Evolutionary conservation across 2,329 filamentous ascomycete species (phyloP), one percentile per base, ranked within the genome.

Genomic region (Microdochium paspali): DNA sequence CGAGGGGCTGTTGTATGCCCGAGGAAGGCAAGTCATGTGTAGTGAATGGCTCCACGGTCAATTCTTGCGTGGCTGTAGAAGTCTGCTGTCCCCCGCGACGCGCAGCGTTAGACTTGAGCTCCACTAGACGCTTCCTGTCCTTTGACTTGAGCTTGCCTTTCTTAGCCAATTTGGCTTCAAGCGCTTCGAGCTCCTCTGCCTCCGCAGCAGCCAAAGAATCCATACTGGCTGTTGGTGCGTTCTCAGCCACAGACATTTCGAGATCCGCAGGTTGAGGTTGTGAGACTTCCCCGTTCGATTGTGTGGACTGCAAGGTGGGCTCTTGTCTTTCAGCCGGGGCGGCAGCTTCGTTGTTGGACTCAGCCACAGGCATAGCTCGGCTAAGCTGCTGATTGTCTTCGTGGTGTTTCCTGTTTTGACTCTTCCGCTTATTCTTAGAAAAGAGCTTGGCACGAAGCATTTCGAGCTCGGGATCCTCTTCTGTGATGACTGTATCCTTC

Each of bases 361-460:
- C 12, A 24, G 20, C 15, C 12, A 6, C 18, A 7, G 18, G 21
- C 39, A 43, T 43, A n/a, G n/a, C n/a, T n/a, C n/a, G n/a, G n/a
- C n/a, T n/a, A n/a, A n/a, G n/a, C 15, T 43, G 39, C 39, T 43
- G 7, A 9, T 28, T 23, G 6, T 25, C 28, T 9, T 20, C 20
- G 10, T 7, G 9, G 9, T 21, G 39, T 21, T 43, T 43, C 39
- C 20, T 32, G 43, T 32, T 28, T 24, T 32, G 20, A 4, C 32
- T 43, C 44, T 48, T 46, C n/a, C 31, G 25, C 25, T 46, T 46
- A 12, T 44, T 18, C n/a, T 21, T 20, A n/a, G 48, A 46, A 15
- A 18, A 39, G 44, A 46, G 18, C n/a, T 44, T 44, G 15, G 24
- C 43, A 31, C 42, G n/a, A 13, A 25, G 46, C 46, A 24, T 13